Conservation (phyloP, 2,329 filamentous ascomycete genomes). For the Pseudogymnoascus verrucosus region DNA sequence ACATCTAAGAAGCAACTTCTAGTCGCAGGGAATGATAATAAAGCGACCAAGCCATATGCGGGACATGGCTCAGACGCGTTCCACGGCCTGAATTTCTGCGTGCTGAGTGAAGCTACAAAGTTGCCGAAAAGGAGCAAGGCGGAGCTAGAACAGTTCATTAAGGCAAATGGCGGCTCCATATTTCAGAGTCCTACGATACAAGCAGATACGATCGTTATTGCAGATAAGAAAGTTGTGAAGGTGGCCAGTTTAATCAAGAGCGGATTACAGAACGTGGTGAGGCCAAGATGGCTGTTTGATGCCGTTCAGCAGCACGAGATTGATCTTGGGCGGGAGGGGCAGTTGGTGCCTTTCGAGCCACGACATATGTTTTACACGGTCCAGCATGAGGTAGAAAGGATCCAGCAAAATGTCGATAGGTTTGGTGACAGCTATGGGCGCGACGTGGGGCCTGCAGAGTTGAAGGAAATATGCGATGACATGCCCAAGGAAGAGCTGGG, state of each 20-base stretch:
- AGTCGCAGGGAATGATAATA: conserved; percentile 61
- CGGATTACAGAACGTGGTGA: conserved; percentile 63
- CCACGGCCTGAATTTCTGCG: conserved; percentile 68
- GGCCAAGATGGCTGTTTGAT: conserved; percentile 75
- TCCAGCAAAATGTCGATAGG: conserved; percentile 59
- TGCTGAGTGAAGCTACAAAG: conserved; percentile 66
- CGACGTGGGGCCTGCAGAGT: conserved; percentile 56
- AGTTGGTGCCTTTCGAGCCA: conserved; percentile 53
- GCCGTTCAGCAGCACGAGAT: conserved; percentile 44
- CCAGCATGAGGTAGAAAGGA: conserved; percentile 44
- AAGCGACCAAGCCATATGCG: conserved; percentile 42
- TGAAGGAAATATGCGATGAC: conserved; percentile 42
- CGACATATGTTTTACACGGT: conserved; percentile 66
- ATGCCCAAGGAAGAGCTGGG: conserved; percentile 43
- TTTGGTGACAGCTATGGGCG: conserved; percentile 79
- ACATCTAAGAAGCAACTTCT: conserved; percentile 55
- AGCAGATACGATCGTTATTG: conserved; percentile 61
- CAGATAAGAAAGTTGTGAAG: conserved; percentile 73
- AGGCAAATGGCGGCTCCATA: conserved; percentile 71
- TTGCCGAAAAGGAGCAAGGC: conserved; percentile 68
- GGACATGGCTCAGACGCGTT: conserved; percentile 60
- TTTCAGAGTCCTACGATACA: conserved; percentile 63
- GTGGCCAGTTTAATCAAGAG: conserved; percentile 74
- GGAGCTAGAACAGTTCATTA: conserved; percentile 73
- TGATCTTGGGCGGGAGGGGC: conserved; percentile 37